Conservation (phyloP, 306 rosid genomes). For the Citrullus colocynthis region DNA sequence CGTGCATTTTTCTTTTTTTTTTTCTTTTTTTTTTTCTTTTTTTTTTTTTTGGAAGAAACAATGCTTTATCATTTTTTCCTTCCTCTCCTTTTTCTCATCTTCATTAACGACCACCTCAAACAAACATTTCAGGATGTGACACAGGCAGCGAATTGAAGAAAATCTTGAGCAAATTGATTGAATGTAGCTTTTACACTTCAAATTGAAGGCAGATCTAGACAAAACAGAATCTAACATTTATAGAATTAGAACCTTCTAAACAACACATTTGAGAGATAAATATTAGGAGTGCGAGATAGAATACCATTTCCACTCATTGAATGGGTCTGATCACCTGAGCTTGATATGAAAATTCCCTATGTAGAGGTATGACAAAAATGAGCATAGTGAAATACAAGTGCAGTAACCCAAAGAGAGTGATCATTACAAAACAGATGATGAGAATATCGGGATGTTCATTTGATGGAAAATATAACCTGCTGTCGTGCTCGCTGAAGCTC, state of each 20-base stretch:
- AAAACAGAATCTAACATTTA: not conserved
- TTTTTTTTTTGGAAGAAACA: not conserved
- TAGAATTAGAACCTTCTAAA: not conserved
- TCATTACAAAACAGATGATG: not conserved
- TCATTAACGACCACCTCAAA: not conserved
- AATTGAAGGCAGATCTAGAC: not conserved
- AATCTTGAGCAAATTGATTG: not conserved
- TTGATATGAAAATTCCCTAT: constrained; percentile 90
- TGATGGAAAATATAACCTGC: constrained; percentile 39
- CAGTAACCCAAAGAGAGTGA: not conserved
- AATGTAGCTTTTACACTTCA: not conserved
- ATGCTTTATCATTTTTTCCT: not conserved
- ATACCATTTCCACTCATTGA: constrained; percentile 94
- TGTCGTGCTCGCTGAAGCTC: constrained; percentile 98
- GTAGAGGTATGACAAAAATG: not conserved
- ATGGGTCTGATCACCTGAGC: constrained; percentile 79
- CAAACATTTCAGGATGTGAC: not conserved
- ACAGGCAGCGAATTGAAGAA: not conserved
- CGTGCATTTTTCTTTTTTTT: too few species aligned
- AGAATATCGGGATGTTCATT: not conserved
- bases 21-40: not conserved
- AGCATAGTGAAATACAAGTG: not conserved
- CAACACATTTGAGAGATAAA: not conserved
- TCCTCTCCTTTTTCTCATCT: not conserved
- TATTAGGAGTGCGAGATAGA: not conserved